phyloP scores from a whole-genome alignment of 257 asterid species.

The Pogostemon cablin region DNA sequence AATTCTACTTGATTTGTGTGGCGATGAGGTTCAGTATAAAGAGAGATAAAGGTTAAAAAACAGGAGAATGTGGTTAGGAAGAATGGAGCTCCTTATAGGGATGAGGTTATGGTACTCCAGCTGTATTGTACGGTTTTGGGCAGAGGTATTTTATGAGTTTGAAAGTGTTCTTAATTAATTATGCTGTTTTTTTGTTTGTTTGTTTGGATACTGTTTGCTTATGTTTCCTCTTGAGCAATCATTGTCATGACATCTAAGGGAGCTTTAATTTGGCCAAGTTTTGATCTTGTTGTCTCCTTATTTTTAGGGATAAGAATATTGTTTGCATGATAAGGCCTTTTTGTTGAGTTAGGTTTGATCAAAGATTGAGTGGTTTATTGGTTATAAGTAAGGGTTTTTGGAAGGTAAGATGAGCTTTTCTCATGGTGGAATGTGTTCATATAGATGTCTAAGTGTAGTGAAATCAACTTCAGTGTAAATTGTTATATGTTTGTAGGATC shows the following conservation, averaged over 20 bases:
- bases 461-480: no score
- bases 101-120: slow-evolving; percentile 52
- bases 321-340: slow-evolving; percentile 21
- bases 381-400: slow-evolving; percentile 31
- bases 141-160: slow-evolving; percentile 42
- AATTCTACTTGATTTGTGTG: slow-evolving; percentile 33
- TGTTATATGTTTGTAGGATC: neutral
- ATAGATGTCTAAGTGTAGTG: no score
- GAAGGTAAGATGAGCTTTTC: slow-evolving; percentile 16
- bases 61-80: slow-evolving; percentile 35
- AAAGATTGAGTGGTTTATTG: slow-evolving; percentile 14
- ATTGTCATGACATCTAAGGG: slow-evolving; percentile 43
- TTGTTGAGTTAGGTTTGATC: slow-evolving; percentile 25
- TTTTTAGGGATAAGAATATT: slow-evolving; percentile 29
- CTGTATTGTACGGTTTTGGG: slow-evolving; percentile 52
- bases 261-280: slow-evolving; percentile 26
- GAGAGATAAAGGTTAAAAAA: slow-evolving; percentile 27
- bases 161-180: slow-evolving; percentile 42
- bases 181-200: slow-evolving; percentile 38
- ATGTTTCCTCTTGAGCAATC: slow-evolving; percentile 47
- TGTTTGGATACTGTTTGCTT: slow-evolving; percentile 33
- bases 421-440: neutral
- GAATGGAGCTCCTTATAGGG: slow-evolving; percentile 37
- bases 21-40: slow-evolving; percentile 32
- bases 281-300: slow-evolving; percentile 4